Base-by-base conservation (phyloP, 306 rosid species). In the Betula pendula region DNA sequence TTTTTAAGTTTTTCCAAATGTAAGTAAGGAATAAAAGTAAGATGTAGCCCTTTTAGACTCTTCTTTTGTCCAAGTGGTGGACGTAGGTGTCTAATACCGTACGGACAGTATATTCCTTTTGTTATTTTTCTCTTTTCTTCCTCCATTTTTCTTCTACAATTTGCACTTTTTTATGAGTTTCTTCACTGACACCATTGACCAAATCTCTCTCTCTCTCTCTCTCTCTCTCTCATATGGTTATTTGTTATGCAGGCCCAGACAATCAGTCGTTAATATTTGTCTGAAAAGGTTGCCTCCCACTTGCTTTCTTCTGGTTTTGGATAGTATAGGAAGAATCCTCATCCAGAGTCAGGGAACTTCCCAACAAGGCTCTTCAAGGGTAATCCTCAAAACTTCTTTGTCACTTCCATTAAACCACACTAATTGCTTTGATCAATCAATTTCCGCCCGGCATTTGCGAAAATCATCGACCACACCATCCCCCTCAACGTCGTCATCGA, bases 251-350 rank as follows among this genome's bases (percentile, higher is more conserved):
- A 86, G 89, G 82, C 87, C 83, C n/a, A 79, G 72, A 62, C 31
- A 59, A 49, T 72, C 83, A 31, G 75, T 59, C 24, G 71, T 81
- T 19, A 81, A 27, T 69, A 38, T 74, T 68, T 83, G 82, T 70
- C 72, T 83, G 40, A 83, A 83, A 75, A 83, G 72, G 20, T 73
- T 86, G 70, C 89, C 89, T 13, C 84, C 87, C 5, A 75, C 89
- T 43, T 86, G 89, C 75, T 78, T 78, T 68, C 89, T 83, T 62
- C 58, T 86, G 53, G 80, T 86, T 15, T 78, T 86, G 49, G 81
- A 83, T 62, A 72, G 56, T 11, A 75, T 67, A 2, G 89, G 89
- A 51, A 75, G 80, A 78, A 78, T 81, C 62, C 65, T 81, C 27
- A 24, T 83, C 33, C 75, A 72, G n/a, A 68, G 73, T 29, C 77